Evolutionary conservation across 192 early-diverging fungal species (phyloP).

Genomic region (Coemansia aciculifera): DNA sequence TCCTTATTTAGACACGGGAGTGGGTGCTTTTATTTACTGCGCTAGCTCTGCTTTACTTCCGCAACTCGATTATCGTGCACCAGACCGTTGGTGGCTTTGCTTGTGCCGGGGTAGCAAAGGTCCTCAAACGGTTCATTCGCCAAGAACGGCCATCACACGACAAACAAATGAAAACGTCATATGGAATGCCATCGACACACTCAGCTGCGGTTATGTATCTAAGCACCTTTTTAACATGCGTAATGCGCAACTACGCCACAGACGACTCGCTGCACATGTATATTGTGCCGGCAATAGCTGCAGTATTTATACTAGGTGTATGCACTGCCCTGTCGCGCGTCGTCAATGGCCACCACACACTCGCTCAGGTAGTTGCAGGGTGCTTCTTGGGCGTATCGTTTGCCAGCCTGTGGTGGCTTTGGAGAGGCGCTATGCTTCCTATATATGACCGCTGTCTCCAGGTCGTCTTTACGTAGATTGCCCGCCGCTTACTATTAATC

Average conservation of each 20-base stretch:
- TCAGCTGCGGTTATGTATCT: conserved; percentile 36
- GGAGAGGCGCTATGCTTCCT: neutral
- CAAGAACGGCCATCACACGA: conserved; percentile 28
- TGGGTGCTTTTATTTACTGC: conserved; percentile 17
- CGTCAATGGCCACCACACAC: conserved; percentile 37
- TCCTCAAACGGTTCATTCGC: conserved; percentile 33
- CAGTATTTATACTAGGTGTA: neutral
- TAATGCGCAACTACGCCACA: neutral
- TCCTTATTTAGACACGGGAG: conserved; percentile 32
- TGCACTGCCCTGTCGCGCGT: conserved; percentile 39
- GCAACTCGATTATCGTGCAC: conserved; percentile 21
- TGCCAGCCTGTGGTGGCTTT: conserved; percentile 33
- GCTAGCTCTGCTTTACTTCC: conserved; percentile 32
- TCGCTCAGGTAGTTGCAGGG: conserved; percentile 39
- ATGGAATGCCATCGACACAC: conserved; percentile 52
- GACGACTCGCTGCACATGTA: neutral
- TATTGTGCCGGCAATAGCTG: neutral
- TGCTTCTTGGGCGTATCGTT: conserved; percentile 20
- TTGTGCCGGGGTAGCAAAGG: conserved; percentile 28
- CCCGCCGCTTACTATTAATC: neutral
- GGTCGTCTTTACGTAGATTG: neutral
- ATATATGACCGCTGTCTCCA: conserved; percentile 8
- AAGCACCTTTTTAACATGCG: conserved; percentile 14
- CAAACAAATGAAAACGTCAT: conserved; percentile 13
- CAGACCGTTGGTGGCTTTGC: conserved; percentile 16